Percentiles rank a stretch among this genome's conserved stretches.
Conservation (phyloP, 2,329 filamentous ascomycete genomes). For the Colletotrichum caudatum region DNA sequence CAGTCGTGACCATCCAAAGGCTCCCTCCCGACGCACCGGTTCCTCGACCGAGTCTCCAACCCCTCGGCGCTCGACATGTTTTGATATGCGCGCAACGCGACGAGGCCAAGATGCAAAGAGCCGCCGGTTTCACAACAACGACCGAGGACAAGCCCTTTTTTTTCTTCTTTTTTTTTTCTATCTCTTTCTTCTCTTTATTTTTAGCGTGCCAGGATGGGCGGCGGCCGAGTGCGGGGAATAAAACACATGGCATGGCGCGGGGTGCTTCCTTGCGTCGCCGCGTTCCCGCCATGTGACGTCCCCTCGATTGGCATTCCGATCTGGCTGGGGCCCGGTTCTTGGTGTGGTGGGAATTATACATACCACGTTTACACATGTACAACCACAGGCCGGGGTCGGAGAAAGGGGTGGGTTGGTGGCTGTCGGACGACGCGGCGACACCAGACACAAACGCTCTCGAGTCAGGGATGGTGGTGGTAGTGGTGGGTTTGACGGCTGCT, state of each 20-base stretch:
- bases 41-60: background rate
- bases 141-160: constrained; percentile 68
- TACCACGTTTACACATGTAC: background rate
- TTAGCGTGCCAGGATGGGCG: constrained; percentile 72
- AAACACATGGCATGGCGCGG: background rate
- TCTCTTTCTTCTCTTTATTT: no score
- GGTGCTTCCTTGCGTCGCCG: constrained; percentile 3
- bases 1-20: no score
- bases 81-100: background rate
- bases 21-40: background rate
- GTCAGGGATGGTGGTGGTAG: no score
- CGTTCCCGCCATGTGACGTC: background rate
- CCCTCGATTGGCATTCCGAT: background rate
- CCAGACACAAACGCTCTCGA: background rate
- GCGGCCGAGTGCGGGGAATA: constrained; percentile 8
- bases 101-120: background rate
- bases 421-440: background rate
- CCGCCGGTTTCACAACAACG: constrained; percentile 82
- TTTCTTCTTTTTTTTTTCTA: no score
- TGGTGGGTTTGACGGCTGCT: no score
- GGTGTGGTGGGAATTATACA: background rate
- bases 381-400: background rate
- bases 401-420: background rate
- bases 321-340: background rate
- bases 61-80: background rate